Evolutionary conservation across 495 filamentous ascomycete genomes (phyloP), one percentile per base, ranked within the genome.

Genomic region (Aspergillus haitiensis): DNA sequence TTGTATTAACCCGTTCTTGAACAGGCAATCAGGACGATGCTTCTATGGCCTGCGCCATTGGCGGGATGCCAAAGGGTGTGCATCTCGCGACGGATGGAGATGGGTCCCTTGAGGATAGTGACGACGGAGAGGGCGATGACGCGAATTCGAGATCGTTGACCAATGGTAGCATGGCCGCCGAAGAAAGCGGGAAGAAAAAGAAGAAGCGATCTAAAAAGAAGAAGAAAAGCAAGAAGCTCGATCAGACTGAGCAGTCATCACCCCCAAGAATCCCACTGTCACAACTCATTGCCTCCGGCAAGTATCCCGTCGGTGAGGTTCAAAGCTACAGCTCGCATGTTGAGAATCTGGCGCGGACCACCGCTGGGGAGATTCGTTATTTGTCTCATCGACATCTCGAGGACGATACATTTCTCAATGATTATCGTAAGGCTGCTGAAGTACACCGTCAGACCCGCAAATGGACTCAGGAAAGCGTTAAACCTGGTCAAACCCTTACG

Each of bases 341-440:
- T 52, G 79, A 84, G 2, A 86, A 86, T 58, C 70, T 71, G 7
- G 78, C 73, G 54, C 81, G 85, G 35, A 86, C 84, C 5, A 86
- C 85, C 2, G 80, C 64, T 54, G 84, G 84, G 62, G 85, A 88
- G 67, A 71, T 76, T 37, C 77, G 84, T n/a, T 75, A 84, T 60
- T 64, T 82, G 13, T 75, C 70, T 7, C 74, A 75, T n/a, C 56
- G 52, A 10, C 62, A 80, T 57, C 69, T 77, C 48, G 74, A 81
- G 67, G 82, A 86, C 58, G 72, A 80, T n/a, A 75, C 74, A 35
- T 84, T 82, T 61, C 71, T 87, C 21, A 75, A 73, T 12, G 77
- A 86, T 52, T 88, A 87, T 59, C 81, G 84, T 15, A 81, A 84
- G 60, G 85, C 76, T 6, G 84, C 83, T 3, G 84, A 87, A 62